Evolutionary conservation across 2,329 filamentous ascomycete genomes (phyloP), one percentile per base, ranked within the genome.

Genomic region (Pyricularia pennisetigena): DNA sequence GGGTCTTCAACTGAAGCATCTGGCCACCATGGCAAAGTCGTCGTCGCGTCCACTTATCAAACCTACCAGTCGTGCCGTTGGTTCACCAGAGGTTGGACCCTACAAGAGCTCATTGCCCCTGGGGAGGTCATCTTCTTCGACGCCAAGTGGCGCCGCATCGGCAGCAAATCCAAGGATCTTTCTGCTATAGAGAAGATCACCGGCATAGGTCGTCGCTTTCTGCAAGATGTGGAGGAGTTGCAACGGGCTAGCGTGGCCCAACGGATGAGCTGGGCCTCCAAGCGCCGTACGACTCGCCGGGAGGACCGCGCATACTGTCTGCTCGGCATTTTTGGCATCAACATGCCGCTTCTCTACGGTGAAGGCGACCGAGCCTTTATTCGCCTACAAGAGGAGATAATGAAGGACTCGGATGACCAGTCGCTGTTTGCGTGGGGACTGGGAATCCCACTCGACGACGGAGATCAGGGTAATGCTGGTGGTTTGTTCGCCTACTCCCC

Each of bases 311-410:
- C 75, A 0, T 76, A 76, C 57, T 74, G 73, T 61, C 49, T 76
- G 10, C 67, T 76, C 9, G 75, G 75, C 0, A 41, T 76, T 5
- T 76, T 76, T 28, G 71, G 68, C 23, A 71, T 77, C 49, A 73
- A 73, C 41, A 76, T 77, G 72, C 70, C 75, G 2, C 67, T 77
- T 54, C 67, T 76, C 4, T 76, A 76, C 54, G 75, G 75, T 24
- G 74, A 76, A 54, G 73, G 73, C 32, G 59, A 66, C 23, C 70
- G 68, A 24, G 72, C 73, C 1, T 75, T 75, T 49, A 32, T 68
- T 12, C 69, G 74, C 14, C 70, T 75, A 2, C 74, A 75, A 65
- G 69, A 76, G 30, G 74, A 74, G 64, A 76, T 76, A 29, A 70
- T 75, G 35, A 72, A 71, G 64, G 68, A 65, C 4, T 70, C 70